A percentile compares a stretch with the other conserved stretches of the same genome.
Evolutionary conservation across 2,329 filamentous ascomycete species (phyloP).

Genomic region (Sclerotiophoma versabilis): DNA sequence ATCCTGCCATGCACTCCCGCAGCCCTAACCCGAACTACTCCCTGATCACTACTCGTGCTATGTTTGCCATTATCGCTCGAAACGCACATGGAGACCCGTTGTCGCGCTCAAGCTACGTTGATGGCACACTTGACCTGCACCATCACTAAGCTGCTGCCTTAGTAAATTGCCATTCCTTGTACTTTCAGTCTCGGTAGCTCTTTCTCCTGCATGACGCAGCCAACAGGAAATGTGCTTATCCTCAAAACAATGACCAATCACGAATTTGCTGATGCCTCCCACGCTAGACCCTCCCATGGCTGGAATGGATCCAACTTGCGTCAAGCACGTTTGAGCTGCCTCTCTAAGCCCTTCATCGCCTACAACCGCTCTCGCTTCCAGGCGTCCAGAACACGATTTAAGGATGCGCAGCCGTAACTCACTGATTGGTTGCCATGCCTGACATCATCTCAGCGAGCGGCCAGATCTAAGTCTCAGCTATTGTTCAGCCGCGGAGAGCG

Average conservation of each 20-base stretch:
- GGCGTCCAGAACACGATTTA: slow-evolving; percentile 22
- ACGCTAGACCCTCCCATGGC: slow-evolving; percentile 42
- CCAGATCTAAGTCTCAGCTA: slow-evolving; percentile 9
- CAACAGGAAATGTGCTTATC: slow-evolving; percentile 19
- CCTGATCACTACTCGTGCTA: slow-evolving; percentile 7
- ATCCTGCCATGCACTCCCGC: slow-evolving; percentile 4
- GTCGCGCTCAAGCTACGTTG: slow-evolving; percentile 2
- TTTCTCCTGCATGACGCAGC: slow-evolving; percentile 43
- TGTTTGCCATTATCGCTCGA: slow-evolving; percentile 1
- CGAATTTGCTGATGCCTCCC: slow-evolving; percentile 9
- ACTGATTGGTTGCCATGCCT: slow-evolving; percentile 16
- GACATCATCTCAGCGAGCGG: slow-evolving; percentile 4
- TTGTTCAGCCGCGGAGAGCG: slow-evolving; percentile 14
- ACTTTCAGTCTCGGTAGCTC: slow-evolving; percentile 26
- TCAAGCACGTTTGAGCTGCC: slow-evolving; percentile 41
- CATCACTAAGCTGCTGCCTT: slow-evolving; percentile 26
- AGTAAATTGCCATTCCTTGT: slow-evolving; percentile 8
- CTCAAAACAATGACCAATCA: neutral
- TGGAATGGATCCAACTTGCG: slow-evolving; percentile 34
- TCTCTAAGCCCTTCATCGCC: slow-evolving; percentile 31
- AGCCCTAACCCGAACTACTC: slow-evolving; percentile 19
- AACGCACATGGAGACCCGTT: slow-evolving; percentile 2
- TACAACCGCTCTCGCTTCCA: slow-evolving; percentile 32
- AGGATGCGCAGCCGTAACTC: slow-evolving; percentile 3
- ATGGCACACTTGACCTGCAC: slow-evolving; percentile 24